phyloP scores from a whole-genome alignment of 192 early-diverging fungal genomes.

The Rhizoclosmatium sp. region DNA sequence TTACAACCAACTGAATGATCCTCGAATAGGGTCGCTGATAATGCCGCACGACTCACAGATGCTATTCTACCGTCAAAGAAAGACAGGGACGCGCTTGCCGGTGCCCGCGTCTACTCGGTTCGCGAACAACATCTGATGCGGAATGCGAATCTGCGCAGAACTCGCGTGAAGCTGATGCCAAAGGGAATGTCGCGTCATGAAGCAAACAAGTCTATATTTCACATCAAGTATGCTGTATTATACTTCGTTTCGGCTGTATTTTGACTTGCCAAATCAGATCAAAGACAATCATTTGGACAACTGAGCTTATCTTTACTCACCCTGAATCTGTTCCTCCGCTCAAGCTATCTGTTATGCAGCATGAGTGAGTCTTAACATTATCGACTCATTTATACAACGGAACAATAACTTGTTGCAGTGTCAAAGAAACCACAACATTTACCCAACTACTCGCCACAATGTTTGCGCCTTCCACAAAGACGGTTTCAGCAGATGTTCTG shows the following conservation, averaged over 20 bases:
- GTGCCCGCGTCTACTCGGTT: not conserved
- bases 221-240: too few relatives aligned
- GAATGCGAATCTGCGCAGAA: not conserved
- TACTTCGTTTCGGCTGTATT: too few relatives aligned
- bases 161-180: not conserved
- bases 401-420: not conserved
- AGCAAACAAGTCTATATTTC: not conserved
- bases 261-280: not conserved
- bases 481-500: not conserved
- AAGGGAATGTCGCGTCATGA: constrained; percentile 5
- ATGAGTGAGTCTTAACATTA: not conserved
- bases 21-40: too few relatives aligned
- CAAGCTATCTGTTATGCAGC: not conserved
- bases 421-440: constrained; percentile 6
- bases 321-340: not conserved
- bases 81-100: too few relatives aligned
- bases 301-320: not conserved
- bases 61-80: too few relatives aligned
- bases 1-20: too few relatives aligned
- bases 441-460: not conserved
- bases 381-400: not conserved
- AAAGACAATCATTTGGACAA: constrained; percentile 9
- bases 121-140: not conserved
- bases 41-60: too few relatives aligned
- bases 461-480: not conserved